Conservation (phyloP, 2,329 filamentous ascomycete species). For the Ceratocystis albifundus region DNA sequence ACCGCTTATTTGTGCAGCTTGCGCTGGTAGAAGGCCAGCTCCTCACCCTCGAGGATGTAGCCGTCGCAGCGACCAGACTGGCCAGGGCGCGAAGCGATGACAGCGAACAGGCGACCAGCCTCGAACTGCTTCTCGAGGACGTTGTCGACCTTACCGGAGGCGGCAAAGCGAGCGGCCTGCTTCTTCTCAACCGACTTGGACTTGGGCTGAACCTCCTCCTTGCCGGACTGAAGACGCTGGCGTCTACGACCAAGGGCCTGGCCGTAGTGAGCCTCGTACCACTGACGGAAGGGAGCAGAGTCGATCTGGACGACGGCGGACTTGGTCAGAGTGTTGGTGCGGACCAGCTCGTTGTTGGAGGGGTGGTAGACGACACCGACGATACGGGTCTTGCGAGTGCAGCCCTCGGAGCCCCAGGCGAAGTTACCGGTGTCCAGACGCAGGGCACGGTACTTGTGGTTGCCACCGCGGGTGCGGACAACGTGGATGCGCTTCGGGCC, state of each 20-base stretch:
- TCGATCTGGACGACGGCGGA: slow-evolving; percentile 98
- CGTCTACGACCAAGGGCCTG: slow-evolving; percentile 76
- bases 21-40: slow-evolving; percentile 99
- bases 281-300: slow-evolving; percentile 97
- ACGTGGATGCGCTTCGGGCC: slow-evolving; percentile 92
- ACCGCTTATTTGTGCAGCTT: slow-evolving; percentile 88
- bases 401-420: slow-evolving; percentile 95
- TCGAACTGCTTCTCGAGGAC: slow-evolving; percentile 98
- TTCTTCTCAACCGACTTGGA: slow-evolving; percentile 93
- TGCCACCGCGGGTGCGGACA: slow-evolving; percentile 93
- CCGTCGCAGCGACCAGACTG: slow-evolving; percentile 95
- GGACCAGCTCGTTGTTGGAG: slow-evolving; percentile 99
- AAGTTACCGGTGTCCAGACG: slow-evolving; percentile 99
- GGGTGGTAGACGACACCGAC: slow-evolving; percentile 98
- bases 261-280: slow-evolving; percentile 99
- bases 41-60: slow-evolving; percentile 97
- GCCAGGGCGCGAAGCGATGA: slow-evolving; percentile 83
- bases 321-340: slow-evolving; percentile 99
- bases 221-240: slow-evolving; percentile 61
- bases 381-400: slow-evolving; percentile 98
- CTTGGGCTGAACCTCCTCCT: slow-evolving; percentile 67
- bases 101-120: slow-evolving; percentile 92
- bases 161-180: slow-evolving; percentile 76
- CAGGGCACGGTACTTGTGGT: slow-evolving; percentile 99
- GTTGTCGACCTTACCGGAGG: slow-evolving; percentile 80